A percentile compares a stretch with the other conserved stretches of the same genome.
Evolutionary conservation across 192 early-diverging fungal genomes (phyloP).

Genomic region (Dissophora ornata): DNA sequence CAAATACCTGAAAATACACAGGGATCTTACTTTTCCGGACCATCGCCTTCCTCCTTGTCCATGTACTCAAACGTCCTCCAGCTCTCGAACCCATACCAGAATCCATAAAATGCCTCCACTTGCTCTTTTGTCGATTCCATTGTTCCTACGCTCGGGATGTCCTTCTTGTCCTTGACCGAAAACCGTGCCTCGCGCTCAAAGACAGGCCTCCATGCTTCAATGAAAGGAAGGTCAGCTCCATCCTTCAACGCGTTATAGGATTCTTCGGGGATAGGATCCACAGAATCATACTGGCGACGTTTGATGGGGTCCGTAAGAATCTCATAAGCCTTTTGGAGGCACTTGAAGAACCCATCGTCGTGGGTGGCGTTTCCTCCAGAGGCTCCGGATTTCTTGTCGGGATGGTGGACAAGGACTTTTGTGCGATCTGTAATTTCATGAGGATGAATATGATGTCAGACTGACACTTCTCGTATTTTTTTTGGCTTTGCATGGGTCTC

Average conservation of each 20-base stretch:
- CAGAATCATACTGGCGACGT: slow-evolving; percentile 82
- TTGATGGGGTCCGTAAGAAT: slow-evolving; percentile 73
- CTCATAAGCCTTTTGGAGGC: slow-evolving; percentile 81
- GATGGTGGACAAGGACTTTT: slow-evolving; percentile 73
- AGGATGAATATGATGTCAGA: too few species aligned
- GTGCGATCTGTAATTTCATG: slow-evolving; percentile 36
- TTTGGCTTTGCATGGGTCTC: too few species aligned
- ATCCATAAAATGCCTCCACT: slow-evolving; percentile 79
- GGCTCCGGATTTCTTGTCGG: slow-evolving; percentile 76
- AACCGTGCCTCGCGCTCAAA: slow-evolving; percentile 76
- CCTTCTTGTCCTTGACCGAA: slow-evolving; percentile 51
- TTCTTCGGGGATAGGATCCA: slow-evolving; percentile 80
- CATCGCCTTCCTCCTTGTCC: slow-evolving; percentile 85
- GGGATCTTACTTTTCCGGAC: slow-evolving; percentile 72
- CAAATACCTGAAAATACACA: too few species aligned
- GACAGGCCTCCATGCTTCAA: slow-evolving; percentile 59
- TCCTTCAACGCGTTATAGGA: slow-evolving; percentile 57
- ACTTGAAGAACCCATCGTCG: slow-evolving; percentile 87
- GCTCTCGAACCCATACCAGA: slow-evolving; percentile 84
- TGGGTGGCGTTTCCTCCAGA: slow-evolving; percentile 42
- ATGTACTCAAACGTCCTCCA: slow-evolving; percentile 86
- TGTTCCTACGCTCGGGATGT: slow-evolving; percentile 68
- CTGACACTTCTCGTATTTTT: too few species aligned
- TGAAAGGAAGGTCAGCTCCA: slow-evolving; percentile 52
- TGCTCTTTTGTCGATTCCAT: slow-evolving; percentile 69